Evolutionary conservation across 208 protist species (phyloP).

Genomic region (Trypanosoma cruzi): DNA sequence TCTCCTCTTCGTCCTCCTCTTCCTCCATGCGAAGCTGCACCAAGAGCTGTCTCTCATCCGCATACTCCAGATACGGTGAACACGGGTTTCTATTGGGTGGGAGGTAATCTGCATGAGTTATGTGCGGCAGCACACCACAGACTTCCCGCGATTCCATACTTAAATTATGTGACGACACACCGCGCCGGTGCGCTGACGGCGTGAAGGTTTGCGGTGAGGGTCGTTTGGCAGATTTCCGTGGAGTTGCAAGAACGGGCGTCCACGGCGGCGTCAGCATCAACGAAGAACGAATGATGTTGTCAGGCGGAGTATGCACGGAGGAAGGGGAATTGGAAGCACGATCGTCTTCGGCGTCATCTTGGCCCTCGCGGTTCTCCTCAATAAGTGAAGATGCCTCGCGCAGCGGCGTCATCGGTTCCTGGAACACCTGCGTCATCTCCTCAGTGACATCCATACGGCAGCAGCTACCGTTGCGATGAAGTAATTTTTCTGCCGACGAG

Average conservation of each 20-base stretch:
- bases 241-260: conserved; percentile 35
- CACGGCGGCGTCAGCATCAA: conserved; percentile 15
- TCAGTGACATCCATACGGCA: background rate
- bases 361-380: background rate
- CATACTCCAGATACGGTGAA: conserved; percentile 36
- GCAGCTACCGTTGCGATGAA: background rate
- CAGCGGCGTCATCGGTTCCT: background rate
- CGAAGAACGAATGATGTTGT: conserved; percentile 26
- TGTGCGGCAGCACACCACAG: background rate
- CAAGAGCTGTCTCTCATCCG: background rate
- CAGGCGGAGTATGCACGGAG: conserved; percentile 41
- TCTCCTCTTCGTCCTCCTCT: background rate
- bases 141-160: conserved; percentile 21
- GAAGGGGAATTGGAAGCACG: background rate
- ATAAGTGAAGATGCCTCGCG: background rate
- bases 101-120: conserved; percentile 41
- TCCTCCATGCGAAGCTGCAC: background rate
- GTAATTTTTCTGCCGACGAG: background rate
- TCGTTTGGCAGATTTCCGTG: conserved; percentile 47
- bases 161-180: conserved; percentile 11
- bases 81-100: conserved; percentile 69
- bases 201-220: conserved; percentile 17
- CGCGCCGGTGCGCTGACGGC: conserved; percentile 12
- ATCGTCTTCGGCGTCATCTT: background rate
- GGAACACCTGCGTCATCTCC: conserved; percentile 1